A percentile compares a stretch with the other conserved stretches of the same genome.
These are phyloP conservation scores for Syncephalastrum contaminatum DNA, from an alignment of 371 early-diverging fungal species.

Conservation along the genomic window DNA sequence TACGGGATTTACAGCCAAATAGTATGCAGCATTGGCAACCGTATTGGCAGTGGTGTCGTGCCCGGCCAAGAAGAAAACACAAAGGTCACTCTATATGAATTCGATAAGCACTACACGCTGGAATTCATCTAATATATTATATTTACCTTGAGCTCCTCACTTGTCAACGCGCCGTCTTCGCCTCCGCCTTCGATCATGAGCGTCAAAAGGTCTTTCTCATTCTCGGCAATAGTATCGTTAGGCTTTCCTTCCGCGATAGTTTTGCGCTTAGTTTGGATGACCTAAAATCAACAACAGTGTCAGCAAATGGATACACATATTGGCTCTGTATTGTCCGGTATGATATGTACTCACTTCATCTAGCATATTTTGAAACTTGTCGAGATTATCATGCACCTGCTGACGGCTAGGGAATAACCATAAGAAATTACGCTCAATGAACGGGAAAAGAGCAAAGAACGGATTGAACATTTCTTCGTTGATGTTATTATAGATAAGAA, in stretches of 20 bases:
- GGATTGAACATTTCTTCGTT: conserved; percentile 9
- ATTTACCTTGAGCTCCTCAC: conserved; percentile 25
- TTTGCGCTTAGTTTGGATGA: conserved; percentile 1
- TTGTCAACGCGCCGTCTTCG: conserved; percentile 17
- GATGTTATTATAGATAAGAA: conserved; percentile 22
- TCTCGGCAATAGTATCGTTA: conserved; percentile 8
- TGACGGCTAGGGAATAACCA: not conserved
- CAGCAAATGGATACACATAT: no score
- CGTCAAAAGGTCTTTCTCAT: conserved; percentile 34
- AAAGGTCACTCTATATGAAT: conserved; percentile 21
- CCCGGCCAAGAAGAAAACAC: conserved; percentile 49
- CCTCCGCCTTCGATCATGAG: conserved; percentile 39
- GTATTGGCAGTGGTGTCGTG: conserved; percentile 31
- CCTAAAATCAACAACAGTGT: no score
- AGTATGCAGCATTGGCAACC: conserved; percentile 20
- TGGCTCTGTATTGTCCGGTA: no score
- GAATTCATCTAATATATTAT: not conserved
- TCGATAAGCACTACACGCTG: not conserved
- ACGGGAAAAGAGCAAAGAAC: conserved; percentile 9
- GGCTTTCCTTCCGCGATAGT: conserved; percentile 21
- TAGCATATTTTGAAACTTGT: not conserved
- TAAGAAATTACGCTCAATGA: conserved; percentile 2
- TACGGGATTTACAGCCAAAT: conserved; percentile 12
- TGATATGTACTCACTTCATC: conserved; percentile 12
- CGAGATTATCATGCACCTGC: not conserved